Base-by-base conservation (phyloP, 1,284 basidiomycete genomes). In the Ceratobasidium papillatum region DNA sequence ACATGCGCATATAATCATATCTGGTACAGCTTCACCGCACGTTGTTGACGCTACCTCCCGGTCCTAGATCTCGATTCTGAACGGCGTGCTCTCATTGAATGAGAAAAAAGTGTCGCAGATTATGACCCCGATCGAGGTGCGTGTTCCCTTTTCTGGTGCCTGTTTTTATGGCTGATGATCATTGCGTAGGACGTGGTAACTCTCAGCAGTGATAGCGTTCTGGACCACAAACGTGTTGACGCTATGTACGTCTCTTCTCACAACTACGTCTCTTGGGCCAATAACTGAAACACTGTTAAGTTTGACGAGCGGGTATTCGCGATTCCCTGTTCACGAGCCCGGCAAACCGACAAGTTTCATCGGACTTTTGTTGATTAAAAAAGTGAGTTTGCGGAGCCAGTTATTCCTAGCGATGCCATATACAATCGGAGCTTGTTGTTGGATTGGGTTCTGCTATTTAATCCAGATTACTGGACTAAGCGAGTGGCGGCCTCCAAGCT, bases 271-370 rank as follows among this genome's bases (percentile, higher is more conserved):
- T 56, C 34, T 59, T 3, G 17, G 47, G 49, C 69, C 34, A 59
- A 17, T 14, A 19, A 38, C 19, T 73, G 41, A 69, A 32, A 62
- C 58, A 1, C 7, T 5, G 27, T 51, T 41, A 32, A 91, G 89
- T 66, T 81, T 93, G 19, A 81, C 88, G 19, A 94, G 91, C 75
- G 97, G 97, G 0, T 98, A 98, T 81, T 98, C 95, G 1, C 91
- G 97, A 30, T 95, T 99, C 78, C 97, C 97, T 0, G 88, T 99
- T 0, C 93, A 98, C 80, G 90, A 93, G 78, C 87, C 92, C 2
- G 89, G 88, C 3, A 87, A 93, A 69, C 88, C 90, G 1, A 84
- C 89, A 14, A 89, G 94, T 51, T 98, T 98, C 80, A 84, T 94
- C 14, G 97, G 97, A 0, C 88, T 98, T 78, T 86, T 99, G 2